A percentile compares a stretch with the other conserved stretches of the same genome.
These are phyloP conservation scores for Grosmannia serpens DNA, from an alignment of 2,329 filamentous ascomycete genomes.

Conservation along the genomic window DNA sequence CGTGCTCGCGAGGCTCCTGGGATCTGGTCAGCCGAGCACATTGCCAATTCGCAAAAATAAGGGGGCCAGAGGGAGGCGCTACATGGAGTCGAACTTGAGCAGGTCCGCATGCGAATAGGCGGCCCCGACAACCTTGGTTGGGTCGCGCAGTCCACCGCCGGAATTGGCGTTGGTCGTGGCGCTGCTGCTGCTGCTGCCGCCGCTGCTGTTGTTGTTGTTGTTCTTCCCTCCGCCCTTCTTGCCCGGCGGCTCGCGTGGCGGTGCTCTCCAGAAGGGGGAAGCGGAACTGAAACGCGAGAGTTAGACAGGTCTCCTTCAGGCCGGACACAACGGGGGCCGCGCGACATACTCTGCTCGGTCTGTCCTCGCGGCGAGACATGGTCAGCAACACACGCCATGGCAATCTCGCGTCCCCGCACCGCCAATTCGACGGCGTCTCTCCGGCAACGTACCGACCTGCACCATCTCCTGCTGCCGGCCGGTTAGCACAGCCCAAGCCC, in stretches of 20 bases:
- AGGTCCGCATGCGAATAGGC: constrained; percentile 95
- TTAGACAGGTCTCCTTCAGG: not conserved
- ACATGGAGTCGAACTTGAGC: constrained; percentile 76
- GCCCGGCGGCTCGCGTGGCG: constrained; percentile 38
- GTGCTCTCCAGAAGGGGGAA: constrained; percentile 78
- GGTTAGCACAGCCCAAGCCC: constrained; percentile 13
- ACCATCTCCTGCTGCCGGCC: constrained; percentile 75
- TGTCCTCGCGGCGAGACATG: constrained; percentile 21
- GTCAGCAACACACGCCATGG: no score
- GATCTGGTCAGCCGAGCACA: not conserved
- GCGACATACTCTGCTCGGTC: constrained; percentile 52
- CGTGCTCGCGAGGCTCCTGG: constrained; percentile 47
- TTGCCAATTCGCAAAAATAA: no score
- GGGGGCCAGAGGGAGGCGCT: no score
- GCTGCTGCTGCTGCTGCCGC: not conserved
- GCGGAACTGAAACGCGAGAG: constrained; percentile 50
- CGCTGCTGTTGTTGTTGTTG: not conserved
- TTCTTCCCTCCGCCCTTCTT: constrained; percentile 34
- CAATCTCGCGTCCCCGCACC: no score
- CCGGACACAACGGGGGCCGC: no score
- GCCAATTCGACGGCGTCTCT: no score
- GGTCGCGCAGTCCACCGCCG: constrained; percentile 29
- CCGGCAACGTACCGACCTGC: constrained; percentile 71
- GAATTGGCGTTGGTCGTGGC: no score
- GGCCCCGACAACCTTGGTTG: constrained; percentile 75